A percentile compares a stretch with the other conserved stretches of the same genome.
Evolutionary conservation across 2,329 filamentous ascomycete species (phyloP).

Genomic region (Tolypocladium cylindrosporum): DNA sequence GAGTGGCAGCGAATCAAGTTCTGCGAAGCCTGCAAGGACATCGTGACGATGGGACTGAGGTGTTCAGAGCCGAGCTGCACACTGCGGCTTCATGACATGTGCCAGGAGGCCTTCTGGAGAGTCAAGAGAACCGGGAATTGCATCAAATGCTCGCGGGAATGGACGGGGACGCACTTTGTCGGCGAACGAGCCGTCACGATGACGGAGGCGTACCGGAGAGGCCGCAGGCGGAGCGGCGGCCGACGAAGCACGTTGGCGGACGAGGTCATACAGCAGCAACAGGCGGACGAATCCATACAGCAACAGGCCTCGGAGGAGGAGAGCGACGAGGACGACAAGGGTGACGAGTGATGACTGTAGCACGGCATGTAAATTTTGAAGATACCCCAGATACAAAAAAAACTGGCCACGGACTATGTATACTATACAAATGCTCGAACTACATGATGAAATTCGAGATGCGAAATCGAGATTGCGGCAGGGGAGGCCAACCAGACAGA

Average conservation of each 20-base stretch:
- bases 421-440: too few species aligned
- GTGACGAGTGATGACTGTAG: neutral
- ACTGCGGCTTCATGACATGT: conserved; percentile 67
- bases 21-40: conserved; percentile 81
- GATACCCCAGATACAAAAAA: neutral
- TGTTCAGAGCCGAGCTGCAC: conserved; percentile 60
- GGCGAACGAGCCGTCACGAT: conserved; percentile 48
- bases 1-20: conserved; percentile 70
- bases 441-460: neutral
- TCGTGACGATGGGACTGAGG: conserved; percentile 76
- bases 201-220: conserved; percentile 38
- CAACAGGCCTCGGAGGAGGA: conserved; percentile 9
- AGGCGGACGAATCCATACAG: conserved; percentile 20
- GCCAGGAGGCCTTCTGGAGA: conserved; percentile 63
- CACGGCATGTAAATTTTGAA: neutral
- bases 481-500: neutral
- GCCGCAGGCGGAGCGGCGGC: conserved; percentile 24
- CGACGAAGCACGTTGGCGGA: conserved; percentile 23
- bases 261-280: conserved; percentile 18
- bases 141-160: conserved; percentile 45
- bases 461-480: neutral
- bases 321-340: conserved; percentile 4
- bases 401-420: neutral
- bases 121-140: conserved; percentile 53
- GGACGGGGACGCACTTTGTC: conserved; percentile 39